Percentiles rank a stretch among this genome's conserved stretches.
Evolutionary conservation across 2,329 filamentous ascomycete genomes (phyloP).

Genomic region (Calonectria ilicicola): DNA sequence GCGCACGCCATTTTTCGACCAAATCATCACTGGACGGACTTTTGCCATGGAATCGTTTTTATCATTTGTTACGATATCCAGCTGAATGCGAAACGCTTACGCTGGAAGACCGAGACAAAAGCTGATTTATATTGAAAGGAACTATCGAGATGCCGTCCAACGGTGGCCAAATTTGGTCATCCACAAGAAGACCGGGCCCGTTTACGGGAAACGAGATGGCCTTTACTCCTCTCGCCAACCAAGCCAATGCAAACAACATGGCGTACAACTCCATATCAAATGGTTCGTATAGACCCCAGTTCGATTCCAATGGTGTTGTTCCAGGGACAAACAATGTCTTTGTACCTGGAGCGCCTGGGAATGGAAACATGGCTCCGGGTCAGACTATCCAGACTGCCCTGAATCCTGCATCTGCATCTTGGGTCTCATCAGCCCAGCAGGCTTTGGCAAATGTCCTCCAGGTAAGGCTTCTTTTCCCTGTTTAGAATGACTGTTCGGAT

Average conservation of each 20-base stretch:
- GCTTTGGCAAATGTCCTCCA: slow-evolving; percentile 37
- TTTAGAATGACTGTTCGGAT: neutral
- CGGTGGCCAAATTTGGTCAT: neutral
- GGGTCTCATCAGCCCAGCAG: slow-evolving; percentile 41
- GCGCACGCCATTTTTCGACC: neutral
- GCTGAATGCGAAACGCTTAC: neutral
- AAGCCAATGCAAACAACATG: neutral
- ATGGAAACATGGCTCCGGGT: neutral
- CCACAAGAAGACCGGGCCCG: neutral
- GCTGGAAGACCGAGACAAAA: neutral
- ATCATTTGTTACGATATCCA: neutral
- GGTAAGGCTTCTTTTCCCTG: slow-evolving; percentile 5
- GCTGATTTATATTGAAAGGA: neutral
- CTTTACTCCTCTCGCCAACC: neutral
- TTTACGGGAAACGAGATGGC: neutral
- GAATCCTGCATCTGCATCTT: slow-evolving; percentile 27
- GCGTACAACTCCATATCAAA: neutral
- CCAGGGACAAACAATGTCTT: neutral
- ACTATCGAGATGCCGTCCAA: slow-evolving; percentile 6
- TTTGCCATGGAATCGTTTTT: neutral
- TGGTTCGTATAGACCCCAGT: neutral
- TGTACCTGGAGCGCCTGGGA: neutral
- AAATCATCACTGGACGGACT: neutral
- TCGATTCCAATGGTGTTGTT: neutral
- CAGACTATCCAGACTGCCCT: neutral